phyloP scores from a whole-genome alignment of 2,329 filamentous ascomycete genomes.

The Trichoderma pleuroti region DNA sequence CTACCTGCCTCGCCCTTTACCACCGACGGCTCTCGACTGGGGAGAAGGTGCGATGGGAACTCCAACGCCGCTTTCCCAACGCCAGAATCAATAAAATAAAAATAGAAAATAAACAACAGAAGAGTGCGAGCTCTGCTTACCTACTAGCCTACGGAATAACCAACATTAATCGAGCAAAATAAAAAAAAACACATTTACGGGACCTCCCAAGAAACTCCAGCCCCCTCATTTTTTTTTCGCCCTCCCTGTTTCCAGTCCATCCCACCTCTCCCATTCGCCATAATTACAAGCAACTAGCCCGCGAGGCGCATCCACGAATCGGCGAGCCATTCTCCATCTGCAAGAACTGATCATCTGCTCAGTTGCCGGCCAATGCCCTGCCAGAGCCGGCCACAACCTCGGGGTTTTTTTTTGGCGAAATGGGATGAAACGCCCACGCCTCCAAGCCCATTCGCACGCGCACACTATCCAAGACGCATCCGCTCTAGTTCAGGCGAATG shows the following conservation, averaged over 20 bases:
- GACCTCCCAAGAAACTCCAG: background rate
- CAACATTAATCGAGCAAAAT: background rate
- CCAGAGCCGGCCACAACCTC: background rate
- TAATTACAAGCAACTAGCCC: background rate
- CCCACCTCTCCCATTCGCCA: slow-evolving; percentile 2
- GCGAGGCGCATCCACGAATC: slow-evolving; percentile 9
- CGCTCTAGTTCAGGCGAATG: slow-evolving; percentile 1
- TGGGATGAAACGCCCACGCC: slow-evolving; percentile 8
- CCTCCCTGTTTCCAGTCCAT: background rate
- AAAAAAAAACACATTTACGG: no score
- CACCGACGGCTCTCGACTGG: background rate
- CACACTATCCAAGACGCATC: background rate
- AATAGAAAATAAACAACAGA: background rate
- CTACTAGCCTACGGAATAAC: background rate
- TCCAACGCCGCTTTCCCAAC: background rate
- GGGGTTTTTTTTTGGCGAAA: slow-evolving; percentile 8
- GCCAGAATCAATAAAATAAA: background rate
- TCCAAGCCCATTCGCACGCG: background rate
- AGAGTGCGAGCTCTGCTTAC: background rate
- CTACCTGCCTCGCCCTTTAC: background rate
- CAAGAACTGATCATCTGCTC: slow-evolving; percentile 18
- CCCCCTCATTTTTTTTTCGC: background rate
- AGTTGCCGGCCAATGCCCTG: slow-evolving; percentile 1
- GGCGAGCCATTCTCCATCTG: slow-evolving; percentile 11
- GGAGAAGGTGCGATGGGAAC: background rate